phyloP scores from a whole-genome alignment of 331 rosid genomes.

The Spiraea crenata region DNA sequence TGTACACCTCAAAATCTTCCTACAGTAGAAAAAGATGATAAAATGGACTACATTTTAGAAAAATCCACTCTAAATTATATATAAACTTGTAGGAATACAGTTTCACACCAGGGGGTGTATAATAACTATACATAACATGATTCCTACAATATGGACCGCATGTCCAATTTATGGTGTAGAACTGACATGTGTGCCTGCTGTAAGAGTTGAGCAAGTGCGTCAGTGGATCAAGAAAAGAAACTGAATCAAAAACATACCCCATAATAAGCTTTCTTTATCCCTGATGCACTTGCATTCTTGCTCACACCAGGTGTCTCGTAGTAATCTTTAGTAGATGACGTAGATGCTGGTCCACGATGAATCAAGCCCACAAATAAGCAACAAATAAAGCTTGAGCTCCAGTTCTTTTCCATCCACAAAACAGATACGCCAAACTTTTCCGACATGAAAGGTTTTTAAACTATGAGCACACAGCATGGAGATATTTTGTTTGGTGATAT shows the following conservation, averaged over 20 bases:
- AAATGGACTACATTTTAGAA: not conserved
- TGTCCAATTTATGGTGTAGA: not conserved
- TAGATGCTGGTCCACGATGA: constrained; percentile 41
- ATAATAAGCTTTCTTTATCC: constrained; percentile 84
- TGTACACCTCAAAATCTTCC: not conserved
- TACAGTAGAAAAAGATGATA: not conserved
- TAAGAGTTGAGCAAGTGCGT: not conserved
- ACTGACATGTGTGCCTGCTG: not conserved
- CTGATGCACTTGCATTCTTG: constrained; percentile 78
- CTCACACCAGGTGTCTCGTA: constrained; percentile 81
- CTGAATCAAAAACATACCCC: constrained; percentile 63
- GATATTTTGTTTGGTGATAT: not conserved
- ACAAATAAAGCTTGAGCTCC: not conserved
- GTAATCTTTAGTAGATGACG: constrained; percentile 53
- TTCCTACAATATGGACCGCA: not conserved
- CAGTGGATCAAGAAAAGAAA: not conserved
- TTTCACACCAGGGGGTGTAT: not conserved
- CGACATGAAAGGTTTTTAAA: not conserved
- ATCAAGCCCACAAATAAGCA: not conserved
- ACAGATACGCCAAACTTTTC: too few relatives aligned
- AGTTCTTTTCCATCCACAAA: not conserved
- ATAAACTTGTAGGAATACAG: not conserved
- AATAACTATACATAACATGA: not conserved
- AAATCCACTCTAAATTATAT: not conserved
- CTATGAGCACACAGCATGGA: not conserved